Evolutionary conservation across 2,329 filamentous ascomycete species (phyloP).

Genomic region (Aspergillus niger): DNA sequence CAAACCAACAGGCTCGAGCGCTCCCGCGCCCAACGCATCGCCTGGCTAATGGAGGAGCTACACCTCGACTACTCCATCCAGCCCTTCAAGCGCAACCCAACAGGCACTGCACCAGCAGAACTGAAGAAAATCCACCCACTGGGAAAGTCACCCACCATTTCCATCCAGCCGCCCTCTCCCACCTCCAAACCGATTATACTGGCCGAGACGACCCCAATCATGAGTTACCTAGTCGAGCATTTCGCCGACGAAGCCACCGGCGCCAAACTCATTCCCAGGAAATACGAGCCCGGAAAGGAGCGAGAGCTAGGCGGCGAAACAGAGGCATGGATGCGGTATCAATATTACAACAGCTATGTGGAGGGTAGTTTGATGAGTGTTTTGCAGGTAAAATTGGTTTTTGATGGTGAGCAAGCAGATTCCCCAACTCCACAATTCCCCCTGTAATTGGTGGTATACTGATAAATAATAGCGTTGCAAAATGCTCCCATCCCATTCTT

Average conservation of each 20-base stretch:
- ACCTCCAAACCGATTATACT: slow-evolving; percentile 60
- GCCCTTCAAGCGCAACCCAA: slow-evolving; percentile 68
- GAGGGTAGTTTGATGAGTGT: slow-evolving; percentile 82
- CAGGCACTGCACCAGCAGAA: slow-evolving; percentile 70
- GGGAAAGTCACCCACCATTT: slow-evolving; percentile 81
- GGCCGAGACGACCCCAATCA: slow-evolving; percentile 79
- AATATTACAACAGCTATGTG: slow-evolving; percentile 76
- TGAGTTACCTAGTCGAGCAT: slow-evolving; percentile 77
- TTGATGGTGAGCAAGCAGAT: slow-evolving; percentile 49
- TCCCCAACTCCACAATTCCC: too few relatives aligned
- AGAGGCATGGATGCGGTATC: slow-evolving; percentile 62
- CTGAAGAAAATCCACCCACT: slow-evolving; percentile 78
- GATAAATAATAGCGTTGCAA: slow-evolving; percentile 42
- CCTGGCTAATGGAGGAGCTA: slow-evolving; percentile 85
- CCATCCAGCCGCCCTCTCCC: slow-evolving; percentile 55
- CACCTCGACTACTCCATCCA: slow-evolving; percentile 77
- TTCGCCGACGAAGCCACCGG: slow-evolving; percentile 46
- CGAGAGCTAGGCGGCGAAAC: slow-evolving; percentile 59
- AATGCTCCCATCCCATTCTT: slow-evolving; percentile 66
- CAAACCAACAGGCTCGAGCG: slow-evolving; percentile 68
- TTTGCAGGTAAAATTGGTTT: slow-evolving; percentile 65
- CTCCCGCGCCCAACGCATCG: slow-evolving; percentile 77
- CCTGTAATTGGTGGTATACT: neutral
- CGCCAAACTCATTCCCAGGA: slow-evolving; percentile 50
- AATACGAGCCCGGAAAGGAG: slow-evolving; percentile 55